These are phyloP conservation scores for Saccharomyces hybrid DNA, from an alignment of 1,139 yeast species.

Conservation along the genomic window DNA sequence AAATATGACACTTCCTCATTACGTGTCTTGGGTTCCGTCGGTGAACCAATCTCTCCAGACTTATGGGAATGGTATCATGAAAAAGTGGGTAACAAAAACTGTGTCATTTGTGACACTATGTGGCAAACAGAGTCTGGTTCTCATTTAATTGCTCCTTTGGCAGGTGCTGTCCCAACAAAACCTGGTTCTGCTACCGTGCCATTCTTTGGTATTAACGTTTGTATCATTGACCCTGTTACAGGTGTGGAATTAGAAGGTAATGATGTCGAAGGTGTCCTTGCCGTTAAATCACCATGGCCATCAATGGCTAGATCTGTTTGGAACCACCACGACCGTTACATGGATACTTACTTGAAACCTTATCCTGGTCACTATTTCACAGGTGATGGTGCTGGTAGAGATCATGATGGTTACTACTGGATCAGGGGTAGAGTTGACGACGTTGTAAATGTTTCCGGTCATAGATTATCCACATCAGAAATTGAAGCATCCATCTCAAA, in stretches of 20 bases:
- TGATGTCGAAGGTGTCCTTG: constrained; percentile 94
- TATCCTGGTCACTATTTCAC: constrained; percentile 96
- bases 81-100: constrained; percentile 79
- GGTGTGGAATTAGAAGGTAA: constrained; percentile 81
- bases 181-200: constrained; percentile 98
- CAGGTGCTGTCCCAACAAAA: constrained; percentile 91
- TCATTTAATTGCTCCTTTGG: constrained; percentile 89
- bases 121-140: constrained; percentile 99
- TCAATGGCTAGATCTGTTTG: constrained; percentile 96
- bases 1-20: constrained; percentile 84
- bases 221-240: constrained; percentile 83
- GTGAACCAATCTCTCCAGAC: constrained; percentile 98
- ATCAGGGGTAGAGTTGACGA: constrained; percentile 98
- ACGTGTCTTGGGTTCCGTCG: constrained; percentile 95
- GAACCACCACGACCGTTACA: constrained; percentile 81
- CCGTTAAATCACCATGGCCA: constrained; percentile 89
- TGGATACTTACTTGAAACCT: constrained; percentile 91
- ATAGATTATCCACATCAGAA: constrained; percentile 94
- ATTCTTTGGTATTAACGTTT: constrained; percentile 88
- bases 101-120: constrained; percentile 88
- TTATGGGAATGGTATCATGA: constrained; percentile 98
- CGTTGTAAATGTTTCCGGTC: constrained; percentile 96
- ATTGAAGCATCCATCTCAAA: constrained; percentile 88
- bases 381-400: constrained; percentile 98
- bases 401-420: constrained; percentile 96